Conservation (phyloP, 306 rosid species). For the Medicago arabica region DNA sequence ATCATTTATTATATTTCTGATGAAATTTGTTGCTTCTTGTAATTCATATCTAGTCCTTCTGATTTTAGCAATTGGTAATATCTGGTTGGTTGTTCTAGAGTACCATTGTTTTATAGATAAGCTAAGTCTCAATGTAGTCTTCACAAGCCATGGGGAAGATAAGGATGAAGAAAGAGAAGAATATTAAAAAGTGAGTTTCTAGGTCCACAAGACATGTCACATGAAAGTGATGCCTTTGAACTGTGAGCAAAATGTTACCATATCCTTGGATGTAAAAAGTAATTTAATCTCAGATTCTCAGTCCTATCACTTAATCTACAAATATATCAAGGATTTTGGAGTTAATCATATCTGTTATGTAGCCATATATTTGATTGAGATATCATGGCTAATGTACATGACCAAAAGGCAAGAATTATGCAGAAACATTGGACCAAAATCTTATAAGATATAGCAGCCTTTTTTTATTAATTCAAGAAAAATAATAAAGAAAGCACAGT, state of each 20-base stretch:
- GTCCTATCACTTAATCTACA: constrained; percentile 35
- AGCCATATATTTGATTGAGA: constrained; percentile 37
- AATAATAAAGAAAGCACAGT: constrained; percentile 15
- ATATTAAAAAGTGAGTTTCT: constrained; percentile 20
- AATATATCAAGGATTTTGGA: constrained; percentile 8
- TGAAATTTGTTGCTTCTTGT: constrained; percentile 27
- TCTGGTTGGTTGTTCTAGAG: constrained; percentile 33
- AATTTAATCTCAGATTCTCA: constrained; percentile 31
- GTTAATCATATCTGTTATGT: constrained; percentile 25
- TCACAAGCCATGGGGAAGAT: constrained; percentile 43
- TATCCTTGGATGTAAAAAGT: constrained; percentile 34
- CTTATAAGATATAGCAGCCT: constrained; percentile 42
- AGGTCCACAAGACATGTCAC: constrained; percentile 36
- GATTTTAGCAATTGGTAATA: constrained; percentile 35
- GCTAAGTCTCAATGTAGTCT: constrained; percentile 29
- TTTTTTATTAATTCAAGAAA: not conserved
- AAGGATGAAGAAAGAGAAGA: constrained; percentile 38
- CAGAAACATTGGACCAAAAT: constrained; percentile 50
- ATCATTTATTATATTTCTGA: not conserved
- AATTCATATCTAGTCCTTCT: not conserved
- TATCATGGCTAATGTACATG: constrained; percentile 33
- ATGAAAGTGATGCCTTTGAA: constrained; percentile 43
- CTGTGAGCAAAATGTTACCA: constrained; percentile 27
- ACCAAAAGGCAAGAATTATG: constrained; percentile 45
- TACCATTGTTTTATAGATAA: constrained; percentile 17